phyloP scores from a whole-genome alignment of 2,329 filamentous ascomycete genomes.

The Colletotrichum phormii region DNA sequence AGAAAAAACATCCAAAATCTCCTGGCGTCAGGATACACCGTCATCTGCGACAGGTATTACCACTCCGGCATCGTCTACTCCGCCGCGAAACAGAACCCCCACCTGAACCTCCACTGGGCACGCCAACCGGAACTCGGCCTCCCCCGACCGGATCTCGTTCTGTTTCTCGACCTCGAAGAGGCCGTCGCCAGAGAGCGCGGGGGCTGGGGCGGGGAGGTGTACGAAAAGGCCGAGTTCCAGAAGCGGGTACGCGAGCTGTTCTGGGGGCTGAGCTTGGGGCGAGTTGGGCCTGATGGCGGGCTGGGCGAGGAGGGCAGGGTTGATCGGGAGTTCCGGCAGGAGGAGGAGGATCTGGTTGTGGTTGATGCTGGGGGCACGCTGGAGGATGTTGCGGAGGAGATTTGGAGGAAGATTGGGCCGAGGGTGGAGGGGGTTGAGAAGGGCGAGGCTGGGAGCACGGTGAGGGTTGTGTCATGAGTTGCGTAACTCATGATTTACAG shows the following conservation, averaged over 20 bases:
- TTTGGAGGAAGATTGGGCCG: constrained; percentile 64
- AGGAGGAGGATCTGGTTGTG: constrained; percentile 65
- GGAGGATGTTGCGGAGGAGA: constrained; percentile 66
- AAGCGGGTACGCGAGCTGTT: constrained; percentile 81
- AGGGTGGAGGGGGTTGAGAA: constrained; percentile 61
- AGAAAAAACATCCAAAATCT: constrained; percentile 64
- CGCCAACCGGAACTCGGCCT: constrained; percentile 86
- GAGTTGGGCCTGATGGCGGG: constrained; percentile 48
- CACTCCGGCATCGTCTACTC: constrained; percentile 95
- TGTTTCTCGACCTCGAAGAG: constrained; percentile 87
- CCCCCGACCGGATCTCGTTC: constrained; percentile 85
- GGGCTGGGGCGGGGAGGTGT: constrained; percentile 90
- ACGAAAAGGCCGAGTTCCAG: constrained; percentile 89
- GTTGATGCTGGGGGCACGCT: constrained; percentile 65
- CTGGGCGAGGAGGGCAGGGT: constrained; percentile 41
- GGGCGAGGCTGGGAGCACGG: constrained; percentile 58
- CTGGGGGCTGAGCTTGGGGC: constrained; percentile 63
- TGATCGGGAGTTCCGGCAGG: constrained; percentile 54
- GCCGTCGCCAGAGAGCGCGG: constrained; percentile 79
- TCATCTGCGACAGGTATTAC: constrained; percentile 94
- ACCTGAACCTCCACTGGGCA: constrained; percentile 81
- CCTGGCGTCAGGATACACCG: constrained; percentile 74
- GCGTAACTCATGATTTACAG: too few relatives aligned
- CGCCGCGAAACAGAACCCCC: constrained; percentile 83
- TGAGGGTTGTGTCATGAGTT: constrained; percentile 53